phyloP scores from a whole-genome alignment of 1,139 yeast genomes.

The Candida labiduridarum region DNA sequence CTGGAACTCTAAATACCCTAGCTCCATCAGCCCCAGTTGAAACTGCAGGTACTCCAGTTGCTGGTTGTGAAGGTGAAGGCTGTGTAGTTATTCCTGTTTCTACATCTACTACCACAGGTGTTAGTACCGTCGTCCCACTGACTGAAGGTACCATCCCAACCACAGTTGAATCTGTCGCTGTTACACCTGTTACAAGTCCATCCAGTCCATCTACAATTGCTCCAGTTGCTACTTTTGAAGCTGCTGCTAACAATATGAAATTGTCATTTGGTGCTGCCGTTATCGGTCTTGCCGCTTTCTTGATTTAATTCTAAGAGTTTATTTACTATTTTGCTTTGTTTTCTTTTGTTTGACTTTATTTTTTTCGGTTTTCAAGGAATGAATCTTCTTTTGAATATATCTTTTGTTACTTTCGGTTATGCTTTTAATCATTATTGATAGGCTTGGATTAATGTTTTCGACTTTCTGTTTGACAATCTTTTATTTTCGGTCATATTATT shows the following conservation, averaged over 20 bases:
- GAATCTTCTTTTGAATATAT: not conserved
- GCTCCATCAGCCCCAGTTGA: not conserved
- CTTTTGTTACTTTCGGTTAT: not conserved
- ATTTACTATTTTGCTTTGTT: not conserved
- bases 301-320: slow-evolving; percentile 6
- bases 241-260: slow-evolving; percentile 9
- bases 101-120: slow-evolving; percentile 3
- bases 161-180: slow-evolving; percentile 3
- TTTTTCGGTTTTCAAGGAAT: slow-evolving; percentile 3
- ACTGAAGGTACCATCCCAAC: slow-evolving; percentile 5
- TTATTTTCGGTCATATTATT: not conserved
- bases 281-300: slow-evolving; percentile 13
- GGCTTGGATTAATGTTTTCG: not conserved
- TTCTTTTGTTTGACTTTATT: not conserved
- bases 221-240: slow-evolving; percentile 7
- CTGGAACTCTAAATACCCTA: not conserved
- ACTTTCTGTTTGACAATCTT: not conserved
- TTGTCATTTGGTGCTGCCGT: slow-evolving; percentile 12
- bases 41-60: slow-evolving; percentile 1
- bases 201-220: slow-evolving; percentile 1
- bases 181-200: not conserved
- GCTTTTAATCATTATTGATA: slow-evolving; percentile 1
- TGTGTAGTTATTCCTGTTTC: slow-evolving; percentile 4
- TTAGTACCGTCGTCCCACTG: slow-evolving; percentile 4
- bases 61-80: slow-evolving; percentile 3